phyloP scores from a whole-genome alignment of 1,284 basidiomycete genomes.

The Xerocomus nothofagi region DNA sequence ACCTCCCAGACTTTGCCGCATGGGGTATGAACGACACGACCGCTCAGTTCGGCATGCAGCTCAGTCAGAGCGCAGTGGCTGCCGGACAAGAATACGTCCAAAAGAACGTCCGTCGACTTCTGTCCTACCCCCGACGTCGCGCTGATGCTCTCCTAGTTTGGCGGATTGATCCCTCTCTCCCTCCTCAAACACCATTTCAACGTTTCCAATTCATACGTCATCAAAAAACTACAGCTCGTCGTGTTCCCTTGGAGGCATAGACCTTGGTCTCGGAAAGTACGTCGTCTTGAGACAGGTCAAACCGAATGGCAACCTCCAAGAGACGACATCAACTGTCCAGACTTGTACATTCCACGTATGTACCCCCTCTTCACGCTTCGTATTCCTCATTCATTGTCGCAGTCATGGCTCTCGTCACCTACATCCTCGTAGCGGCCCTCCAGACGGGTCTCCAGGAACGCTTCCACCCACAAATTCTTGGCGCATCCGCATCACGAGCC shows the following conservation, averaged over 20 bases:
- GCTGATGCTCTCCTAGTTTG: conserved; percentile 54
- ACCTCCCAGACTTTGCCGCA: conserved; percentile 57
- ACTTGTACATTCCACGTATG: conserved; percentile 94
- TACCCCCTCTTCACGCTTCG: neutral
- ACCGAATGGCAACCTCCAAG: conserved; percentile 86
- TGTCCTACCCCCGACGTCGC: neutral
- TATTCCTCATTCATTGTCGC: conserved; percentile 12
- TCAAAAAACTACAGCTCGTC: conserved; percentile 87
- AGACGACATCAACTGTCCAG: conserved; percentile 95
- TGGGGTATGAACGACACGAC: conserved; percentile 93
- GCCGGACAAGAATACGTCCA: conserved; percentile 97
- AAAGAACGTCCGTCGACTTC: conserved; percentile 70
- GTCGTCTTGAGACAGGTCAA: conserved; percentile 64
- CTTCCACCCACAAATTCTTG: conserved; percentile 91
- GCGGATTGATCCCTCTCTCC: conserved; percentile 72
- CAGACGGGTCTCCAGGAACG: conserved; percentile 81
- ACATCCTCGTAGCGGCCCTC: conserved; percentile 86
- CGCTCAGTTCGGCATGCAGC: conserved; percentile 94
- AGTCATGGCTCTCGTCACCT: conserved; percentile 98
- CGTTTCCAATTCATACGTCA: conserved; percentile 95
- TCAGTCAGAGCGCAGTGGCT: conserved; percentile 88
- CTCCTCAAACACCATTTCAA: conserved; percentile 94
- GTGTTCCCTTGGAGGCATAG: conserved; percentile 95
- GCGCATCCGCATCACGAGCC: conserved; percentile 82
- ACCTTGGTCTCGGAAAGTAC: conserved; percentile 72